Percentiles rank a stretch among this genome's conserved stretches.
Conservation (phyloP, 2,329 filamentous ascomycete species). For the Pseudogymnoascus sp. region DNA sequence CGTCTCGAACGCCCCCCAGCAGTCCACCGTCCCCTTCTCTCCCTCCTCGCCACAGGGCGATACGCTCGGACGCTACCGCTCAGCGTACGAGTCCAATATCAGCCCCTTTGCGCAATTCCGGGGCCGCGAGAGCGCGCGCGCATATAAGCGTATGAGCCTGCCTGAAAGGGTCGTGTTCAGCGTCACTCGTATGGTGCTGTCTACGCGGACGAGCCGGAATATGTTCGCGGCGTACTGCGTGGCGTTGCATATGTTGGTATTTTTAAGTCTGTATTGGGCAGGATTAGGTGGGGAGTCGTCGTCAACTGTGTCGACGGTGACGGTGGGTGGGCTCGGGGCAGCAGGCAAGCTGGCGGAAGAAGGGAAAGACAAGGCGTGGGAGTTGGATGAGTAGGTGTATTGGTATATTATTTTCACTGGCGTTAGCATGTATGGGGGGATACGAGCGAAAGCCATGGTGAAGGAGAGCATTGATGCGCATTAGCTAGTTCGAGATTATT, state of each 20-base stretch:
- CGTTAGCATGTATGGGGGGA: not conserved
- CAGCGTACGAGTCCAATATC: conserved; percentile 89
- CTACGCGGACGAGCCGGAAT: conserved; percentile 83
- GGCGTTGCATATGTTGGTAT: conserved; percentile 78
- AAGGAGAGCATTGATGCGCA: conserved; percentile 2
- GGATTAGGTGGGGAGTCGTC: conserved; percentile 50
- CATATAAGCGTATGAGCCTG: conserved; percentile 86
- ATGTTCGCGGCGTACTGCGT: conserved; percentile 89
- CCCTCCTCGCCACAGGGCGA: conserved; percentile 49
- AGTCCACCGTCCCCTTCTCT: conserved; percentile 57
- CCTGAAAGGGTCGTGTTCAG: conserved; percentile 87
- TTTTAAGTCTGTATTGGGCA: conserved; percentile 78
- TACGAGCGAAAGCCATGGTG: not conserved
- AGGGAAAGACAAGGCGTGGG: not conserved
- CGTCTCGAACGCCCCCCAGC: conserved; percentile 65
- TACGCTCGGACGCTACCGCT: conserved; percentile 74
- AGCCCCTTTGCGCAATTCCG: conserved; percentile 94
- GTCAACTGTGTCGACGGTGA: not conserved
- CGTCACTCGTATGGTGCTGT: conserved; percentile 80
- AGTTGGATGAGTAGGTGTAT: not conserved
- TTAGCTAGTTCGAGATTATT: conserved; percentile 8
- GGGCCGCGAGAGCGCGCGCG: conserved; percentile 82
- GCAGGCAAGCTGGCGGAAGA: not conserved
- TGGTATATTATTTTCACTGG: not conserved
- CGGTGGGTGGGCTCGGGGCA: not conserved